Conservation (phyloP, 164 flowering plant species). For the Taxillus chinensis region DNA sequence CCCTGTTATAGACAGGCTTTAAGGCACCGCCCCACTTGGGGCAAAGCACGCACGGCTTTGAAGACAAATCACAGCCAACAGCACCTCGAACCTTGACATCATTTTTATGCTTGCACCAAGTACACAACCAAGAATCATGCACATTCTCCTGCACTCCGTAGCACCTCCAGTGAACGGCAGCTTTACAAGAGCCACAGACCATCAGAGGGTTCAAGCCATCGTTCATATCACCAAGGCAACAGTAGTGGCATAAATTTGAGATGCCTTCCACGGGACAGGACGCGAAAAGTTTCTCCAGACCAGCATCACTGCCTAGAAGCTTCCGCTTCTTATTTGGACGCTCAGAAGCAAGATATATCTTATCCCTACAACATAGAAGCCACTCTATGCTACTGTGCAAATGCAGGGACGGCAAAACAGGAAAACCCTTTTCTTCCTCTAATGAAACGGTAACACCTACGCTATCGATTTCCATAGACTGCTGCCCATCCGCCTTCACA, state of each 20-base stretch:
- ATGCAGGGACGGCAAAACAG: constrained; percentile 10
- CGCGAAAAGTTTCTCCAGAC: constrained; percentile 54
- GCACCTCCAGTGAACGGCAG: constrained; percentile 74
- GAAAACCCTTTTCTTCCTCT: constrained; percentile 10
- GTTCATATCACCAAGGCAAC: constrained; percentile 38
- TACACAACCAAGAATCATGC: constrained; percentile 59
- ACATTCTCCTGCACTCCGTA: constrained; percentile 61
- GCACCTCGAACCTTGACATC: constrained; percentile 2
- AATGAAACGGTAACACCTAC: constrained; percentile 10
- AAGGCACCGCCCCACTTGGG: constrained; percentile 79
- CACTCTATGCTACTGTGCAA: constrained; percentile 40
- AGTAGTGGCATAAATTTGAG: constrained; percentile 50
- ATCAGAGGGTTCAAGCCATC: constrained; percentile 35
- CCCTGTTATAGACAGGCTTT: constrained; percentile 44
- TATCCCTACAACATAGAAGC: constrained; percentile 67
- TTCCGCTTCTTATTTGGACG: constrained; percentile 83
- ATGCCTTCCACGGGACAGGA: constrained; percentile 37
- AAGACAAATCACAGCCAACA: constrained; percentile 5
- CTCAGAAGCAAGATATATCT: constrained; percentile 52
- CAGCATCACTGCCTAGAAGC: constrained; percentile 65
- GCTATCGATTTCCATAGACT: constrained; percentile 16
- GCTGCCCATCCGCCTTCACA: constrained; percentile 10
- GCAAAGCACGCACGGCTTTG: constrained; percentile 64
- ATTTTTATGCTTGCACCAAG: constrained; percentile 60
- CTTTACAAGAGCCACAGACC: constrained; percentile 58